Conservation (phyloP, 2,329 filamentous ascomycete species). For the Venturia pyrina region DNA sequence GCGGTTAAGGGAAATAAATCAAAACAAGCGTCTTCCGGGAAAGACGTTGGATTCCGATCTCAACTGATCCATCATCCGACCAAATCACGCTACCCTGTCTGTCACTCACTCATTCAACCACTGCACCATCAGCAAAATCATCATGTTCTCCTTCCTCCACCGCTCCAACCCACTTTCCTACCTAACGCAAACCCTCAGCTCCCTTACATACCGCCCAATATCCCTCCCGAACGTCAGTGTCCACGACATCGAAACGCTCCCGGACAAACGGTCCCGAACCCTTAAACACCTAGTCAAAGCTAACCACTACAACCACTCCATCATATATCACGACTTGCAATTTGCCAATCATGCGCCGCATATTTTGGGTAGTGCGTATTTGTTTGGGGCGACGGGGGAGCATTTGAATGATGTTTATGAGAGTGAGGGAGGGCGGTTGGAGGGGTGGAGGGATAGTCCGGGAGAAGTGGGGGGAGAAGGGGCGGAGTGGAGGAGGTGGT, state of each 20-base stretch:
- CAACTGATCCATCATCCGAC: neutral
- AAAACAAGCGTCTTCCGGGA: neutral
- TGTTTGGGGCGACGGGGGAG: conserved; percentile 64
- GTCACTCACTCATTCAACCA: neutral
- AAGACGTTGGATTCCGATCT: neutral
- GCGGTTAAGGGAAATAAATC: neutral
- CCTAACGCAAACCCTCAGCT: neutral
- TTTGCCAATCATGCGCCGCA: conserved; percentile 82
- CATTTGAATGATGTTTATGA: conserved; percentile 79
- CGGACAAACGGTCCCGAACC: conserved; percentile 69
- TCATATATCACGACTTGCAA: conserved; percentile 63
- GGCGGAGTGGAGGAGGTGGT: conserved; percentile 76
- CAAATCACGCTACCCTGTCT: neutral
- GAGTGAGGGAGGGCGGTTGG: conserved; percentile 57
- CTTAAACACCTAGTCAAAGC: conserved; percentile 85
- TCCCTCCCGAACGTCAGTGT: conserved; percentile 58
- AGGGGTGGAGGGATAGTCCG: conserved; percentile 75
- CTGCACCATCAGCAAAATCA: neutral
- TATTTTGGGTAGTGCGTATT: conserved; percentile 71
- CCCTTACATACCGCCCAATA: conserved; percentile 18
- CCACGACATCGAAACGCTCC: conserved; percentile 68
- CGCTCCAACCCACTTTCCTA: neutral
- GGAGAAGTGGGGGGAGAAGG: conserved; percentile 66
- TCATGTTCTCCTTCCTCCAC: conserved; percentile 7
- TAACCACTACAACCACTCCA: conserved; percentile 83